Percentiles rank a stretch among this genome's conserved stretches.
These are phyloP conservation scores for Monosporascus sp. DNA, from an alignment of 2,329 filamentous ascomycete species.

Conservation along the genomic window DNA sequence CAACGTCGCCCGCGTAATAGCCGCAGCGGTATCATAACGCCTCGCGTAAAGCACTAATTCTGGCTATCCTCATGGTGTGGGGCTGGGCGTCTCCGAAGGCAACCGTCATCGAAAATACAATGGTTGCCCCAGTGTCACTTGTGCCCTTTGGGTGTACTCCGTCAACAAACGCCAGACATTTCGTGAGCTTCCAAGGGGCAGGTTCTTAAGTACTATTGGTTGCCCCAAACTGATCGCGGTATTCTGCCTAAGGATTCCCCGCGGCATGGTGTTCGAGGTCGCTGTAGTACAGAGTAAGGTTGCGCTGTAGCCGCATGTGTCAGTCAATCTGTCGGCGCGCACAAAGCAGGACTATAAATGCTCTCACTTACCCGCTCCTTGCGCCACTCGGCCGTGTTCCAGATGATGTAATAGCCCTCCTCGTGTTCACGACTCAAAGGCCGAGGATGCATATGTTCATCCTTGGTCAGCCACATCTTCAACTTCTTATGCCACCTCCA, in stretches of 20 bases:
- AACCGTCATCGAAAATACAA: slow-evolving; percentile 4
- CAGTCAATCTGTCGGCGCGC: not conserved
- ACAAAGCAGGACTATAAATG: not conserved
- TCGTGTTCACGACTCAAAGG: slow-evolving; percentile 54
- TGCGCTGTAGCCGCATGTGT: slow-evolving; percentile 37
- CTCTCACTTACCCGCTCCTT: slow-evolving; percentile 53
- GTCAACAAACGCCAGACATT: slow-evolving; percentile 17
- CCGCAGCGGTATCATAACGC: too few relatives aligned
- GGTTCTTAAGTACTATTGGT: not conserved
- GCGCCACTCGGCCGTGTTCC: slow-evolving; percentile 57
- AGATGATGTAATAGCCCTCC: slow-evolving; percentile 62
- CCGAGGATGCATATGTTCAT: slow-evolving; percentile 60
- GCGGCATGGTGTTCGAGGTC: slow-evolving; percentile 48
- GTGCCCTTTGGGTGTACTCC: slow-evolving; percentile 15
- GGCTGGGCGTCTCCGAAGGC: too few relatives aligned
- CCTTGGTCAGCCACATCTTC: slow-evolving; percentile 63
- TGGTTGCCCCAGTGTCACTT: slow-evolving; percentile 10
- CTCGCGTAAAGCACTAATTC: too few relatives aligned
- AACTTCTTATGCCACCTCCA: slow-evolving; percentile 67
- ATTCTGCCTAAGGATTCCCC: slow-evolving; percentile 9
- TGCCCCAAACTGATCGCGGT: slow-evolving; percentile 1
- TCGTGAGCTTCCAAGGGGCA: slow-evolving; percentile 4
- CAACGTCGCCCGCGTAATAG: not conserved
- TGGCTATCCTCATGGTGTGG: too few relatives aligned
- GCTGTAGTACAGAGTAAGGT: slow-evolving; percentile 56